Conservation (phyloP, 2,329 filamentous ascomycete genomes). For the Chaetomium globosum region DNA sequence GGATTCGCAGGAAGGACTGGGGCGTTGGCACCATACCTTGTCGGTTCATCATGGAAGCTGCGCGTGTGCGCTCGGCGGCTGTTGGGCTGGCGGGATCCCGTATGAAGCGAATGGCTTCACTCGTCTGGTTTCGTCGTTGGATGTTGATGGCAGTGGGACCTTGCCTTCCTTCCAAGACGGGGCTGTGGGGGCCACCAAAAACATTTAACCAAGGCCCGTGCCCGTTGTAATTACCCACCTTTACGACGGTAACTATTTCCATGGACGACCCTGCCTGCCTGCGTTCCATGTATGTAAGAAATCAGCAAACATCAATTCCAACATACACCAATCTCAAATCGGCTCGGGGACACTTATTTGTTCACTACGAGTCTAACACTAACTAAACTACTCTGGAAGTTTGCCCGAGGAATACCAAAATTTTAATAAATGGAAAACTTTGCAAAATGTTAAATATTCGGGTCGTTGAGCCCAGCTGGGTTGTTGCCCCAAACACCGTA, state of each 20-base stretch:
- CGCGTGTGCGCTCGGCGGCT: not conserved
- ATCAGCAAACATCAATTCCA: not conserved
- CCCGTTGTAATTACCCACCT: not conserved
- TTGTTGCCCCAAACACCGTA: too few relatives aligned
- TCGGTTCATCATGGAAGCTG: conserved; percentile 57
- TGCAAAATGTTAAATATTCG: too few relatives aligned
- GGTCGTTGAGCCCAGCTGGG: too few relatives aligned
- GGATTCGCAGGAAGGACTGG: conserved; percentile 23
- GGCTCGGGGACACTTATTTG: not conserved
- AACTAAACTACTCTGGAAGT: too few relatives aligned
- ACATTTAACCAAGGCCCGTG: conserved; percentile 22
- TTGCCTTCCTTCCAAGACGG: conserved; percentile 1
- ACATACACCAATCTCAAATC: not conserved
- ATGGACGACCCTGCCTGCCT: too few relatives aligned
- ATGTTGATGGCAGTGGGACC: conserved; percentile 11
- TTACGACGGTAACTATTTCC: too few relatives aligned
- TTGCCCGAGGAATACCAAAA: too few relatives aligned
- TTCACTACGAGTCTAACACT: not conserved
- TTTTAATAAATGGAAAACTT: too few relatives aligned
- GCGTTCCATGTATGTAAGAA: too few relatives aligned
- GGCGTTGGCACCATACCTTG: conserved; percentile 54
- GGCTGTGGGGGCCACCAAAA: conserved; percentile 18
- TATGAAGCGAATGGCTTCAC: not conserved
- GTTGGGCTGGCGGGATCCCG: not conserved
- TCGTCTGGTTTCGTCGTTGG: not conserved